phyloP scores from a whole-genome alignment of 768 basidiomycete species.

The Russula vinacea region DNA sequence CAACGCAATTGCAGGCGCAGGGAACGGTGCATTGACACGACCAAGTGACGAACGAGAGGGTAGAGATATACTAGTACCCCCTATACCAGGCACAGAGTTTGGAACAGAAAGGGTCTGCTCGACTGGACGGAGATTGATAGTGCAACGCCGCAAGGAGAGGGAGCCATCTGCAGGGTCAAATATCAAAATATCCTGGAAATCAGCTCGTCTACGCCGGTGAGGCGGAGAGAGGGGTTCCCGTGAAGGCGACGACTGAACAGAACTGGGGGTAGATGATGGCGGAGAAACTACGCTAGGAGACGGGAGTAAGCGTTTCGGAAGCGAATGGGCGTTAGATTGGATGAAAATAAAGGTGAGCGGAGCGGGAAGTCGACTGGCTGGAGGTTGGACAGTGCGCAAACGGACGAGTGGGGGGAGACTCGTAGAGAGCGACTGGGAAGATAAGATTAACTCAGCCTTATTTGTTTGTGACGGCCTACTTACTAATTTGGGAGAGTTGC shows the following conservation, averaged over 20 bases:
- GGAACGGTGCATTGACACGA: conserved; percentile 37
- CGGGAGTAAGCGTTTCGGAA: conserved; percentile 45
- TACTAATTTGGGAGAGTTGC: conserved; percentile 51
- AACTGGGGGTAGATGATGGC: conserved; percentile 35
- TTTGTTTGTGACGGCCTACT: conserved; percentile 30
- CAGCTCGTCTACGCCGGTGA: conserved; percentile 38
- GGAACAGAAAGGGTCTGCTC: conserved; percentile 32
- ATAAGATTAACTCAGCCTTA: conserved; percentile 9
- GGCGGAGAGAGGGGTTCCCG: conserved; percentile 35
- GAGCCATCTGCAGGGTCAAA: conserved; percentile 60
- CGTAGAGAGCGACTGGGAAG: conserved; percentile 50
- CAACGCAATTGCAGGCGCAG: conserved; percentile 22
- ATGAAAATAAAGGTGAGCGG: conserved; percentile 61
- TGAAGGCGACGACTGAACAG: conserved; percentile 34
- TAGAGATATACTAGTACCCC: conserved; percentile 59
- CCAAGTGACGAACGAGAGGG: conserved; percentile 51
- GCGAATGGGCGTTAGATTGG: conserved; percentile 34
- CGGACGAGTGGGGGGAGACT: conserved; percentile 57
- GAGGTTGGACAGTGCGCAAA: conserved; percentile 40
- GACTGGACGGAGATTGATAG: conserved; percentile 41
- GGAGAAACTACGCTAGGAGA: conserved; percentile 33
- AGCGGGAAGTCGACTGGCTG: conserved; percentile 33
- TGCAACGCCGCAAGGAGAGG: conserved; percentile 54
- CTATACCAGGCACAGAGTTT: conserved; percentile 35
- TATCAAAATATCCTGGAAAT: conserved; percentile 63